These are phyloP conservation scores for Colletotrichum sp. DNA, from an alignment of 2,329 filamentous ascomycete species.

Conservation along the genomic window DNA sequence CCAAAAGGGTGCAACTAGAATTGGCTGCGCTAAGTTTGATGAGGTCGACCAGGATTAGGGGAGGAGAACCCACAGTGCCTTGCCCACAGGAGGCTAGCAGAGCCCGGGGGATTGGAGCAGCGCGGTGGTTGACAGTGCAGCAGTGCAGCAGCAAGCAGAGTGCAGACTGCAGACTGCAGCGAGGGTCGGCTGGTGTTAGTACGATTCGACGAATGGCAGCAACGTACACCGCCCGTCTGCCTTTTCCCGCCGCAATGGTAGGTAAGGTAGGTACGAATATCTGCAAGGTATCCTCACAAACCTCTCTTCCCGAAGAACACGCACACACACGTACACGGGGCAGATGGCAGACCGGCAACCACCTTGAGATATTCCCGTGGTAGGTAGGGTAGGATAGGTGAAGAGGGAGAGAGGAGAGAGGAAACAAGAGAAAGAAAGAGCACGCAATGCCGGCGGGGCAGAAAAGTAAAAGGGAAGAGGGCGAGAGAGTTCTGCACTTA, in stretches of 20 bases:
- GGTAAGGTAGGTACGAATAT: not conserved
- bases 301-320: not conserved
- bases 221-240: not conserved
- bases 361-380: not conserved
- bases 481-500: not conserved
- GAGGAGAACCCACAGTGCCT: conserved; percentile 2
- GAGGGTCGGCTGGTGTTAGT: not conserved
- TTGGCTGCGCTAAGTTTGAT: conserved; percentile 47
- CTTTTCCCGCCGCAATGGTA: not conserved
- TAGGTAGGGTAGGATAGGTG: not conserved
- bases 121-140: not conserved
- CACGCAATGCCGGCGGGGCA: not conserved
- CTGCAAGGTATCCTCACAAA: not conserved
- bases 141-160: not conserved
- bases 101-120: conserved; percentile 24
- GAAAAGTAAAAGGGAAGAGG: not conserved
- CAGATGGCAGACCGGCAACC: not conserved
- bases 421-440: not conserved
- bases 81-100: conserved; percentile 8
- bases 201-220: not conserved
- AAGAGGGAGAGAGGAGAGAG: not conserved
- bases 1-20: conserved; percentile 37
- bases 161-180: not conserved
- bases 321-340: not conserved
- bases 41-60: conserved; percentile 33